Evolutionary conservation across 345 rosid species (phyloP), one percentile per base, ranked within the genome.

Genomic region (Syzygium aqueum): DNA sequence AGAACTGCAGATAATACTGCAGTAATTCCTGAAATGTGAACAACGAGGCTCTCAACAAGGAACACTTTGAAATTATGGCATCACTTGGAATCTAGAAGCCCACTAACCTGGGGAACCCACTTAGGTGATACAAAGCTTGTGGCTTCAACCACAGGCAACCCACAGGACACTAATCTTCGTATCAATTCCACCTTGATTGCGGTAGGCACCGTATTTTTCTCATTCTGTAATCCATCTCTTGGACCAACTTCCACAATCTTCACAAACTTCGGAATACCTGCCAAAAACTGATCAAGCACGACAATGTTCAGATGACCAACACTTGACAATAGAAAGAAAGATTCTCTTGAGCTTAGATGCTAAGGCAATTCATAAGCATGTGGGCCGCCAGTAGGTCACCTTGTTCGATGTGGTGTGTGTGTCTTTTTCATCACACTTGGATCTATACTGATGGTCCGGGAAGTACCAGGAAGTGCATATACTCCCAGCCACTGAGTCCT

Each of bases 241-340:
- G 96, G 95, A 89, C 98, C 98, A 85, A 93, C 98, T 93, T 95
- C 98, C 84, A 94, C 96, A 40, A 95, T 92, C 94, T 94, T 94
- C 91, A 95, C 98, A 91, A 85, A 90, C 86, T 89, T 86, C 2
- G 95, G 96, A 21, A 94, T 90, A 46, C 90, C 93, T 88, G 84
- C 90, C 86, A 92, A 86, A 89, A 91, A 92, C 96, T 95, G 90
- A 86, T 85, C 46, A 77, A 56, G 82, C 86, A 90, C 51, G 86
- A 33, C 37, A 63, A 88, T 14, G 22, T 56, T 56, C 52, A 46
- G 86, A 22, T 85, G 59, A 73, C 49, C 82, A 19, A 73, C 82
- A 73, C 49, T 43, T 73, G 49, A 73, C 49, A 21, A 10, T 37
- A 37, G 49, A 73, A 37, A 37, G 49, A 37, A 73, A 73, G 51